These are phyloP conservation scores for Diplodia sapinea DNA, from an alignment of 2,329 filamentous ascomycete species.

Conservation along the genomic window DNA sequence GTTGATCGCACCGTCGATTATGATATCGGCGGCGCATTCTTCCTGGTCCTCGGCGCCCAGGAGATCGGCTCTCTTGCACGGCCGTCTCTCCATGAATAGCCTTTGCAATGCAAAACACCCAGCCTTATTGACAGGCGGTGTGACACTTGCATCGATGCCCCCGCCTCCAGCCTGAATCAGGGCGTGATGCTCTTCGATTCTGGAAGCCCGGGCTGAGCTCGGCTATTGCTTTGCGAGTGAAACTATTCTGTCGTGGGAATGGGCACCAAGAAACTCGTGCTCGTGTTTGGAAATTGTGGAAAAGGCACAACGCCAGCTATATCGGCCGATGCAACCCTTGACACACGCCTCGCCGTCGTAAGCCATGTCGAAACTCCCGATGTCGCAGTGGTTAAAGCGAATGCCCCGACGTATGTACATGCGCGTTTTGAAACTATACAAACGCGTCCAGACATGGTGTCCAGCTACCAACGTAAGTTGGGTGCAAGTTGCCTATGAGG, in stretches of 20 bases:
- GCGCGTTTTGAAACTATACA: too few species aligned
- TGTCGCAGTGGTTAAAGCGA: too few species aligned
- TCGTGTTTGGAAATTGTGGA: conserved; percentile 25
- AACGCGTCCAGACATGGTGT: too few species aligned
- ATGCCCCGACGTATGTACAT: too few species aligned
- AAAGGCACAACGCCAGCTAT: background rate
- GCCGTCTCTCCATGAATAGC: background rate
- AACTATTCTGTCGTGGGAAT: background rate
- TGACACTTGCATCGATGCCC: background rate
- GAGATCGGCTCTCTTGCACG: conserved; percentile 15
- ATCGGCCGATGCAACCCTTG: background rate
- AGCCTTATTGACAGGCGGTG: conserved; percentile 21
- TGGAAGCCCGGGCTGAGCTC: background rate
- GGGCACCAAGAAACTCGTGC: background rate
- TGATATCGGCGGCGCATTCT: conserved; percentile 12
- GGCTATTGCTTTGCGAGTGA: background rate
- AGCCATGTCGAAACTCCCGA: background rate
- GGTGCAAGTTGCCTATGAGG: too few species aligned
- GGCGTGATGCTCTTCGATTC: too few species aligned
- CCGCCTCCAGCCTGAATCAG: background rate
- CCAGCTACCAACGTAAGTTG: too few species aligned
- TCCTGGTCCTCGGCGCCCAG: background rate
- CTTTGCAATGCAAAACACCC: background rate
- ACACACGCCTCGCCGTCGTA: background rate
- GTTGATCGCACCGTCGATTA: conserved; percentile 23